Percentiles rank a stretch among this genome's conserved stretches.
Evolutionary conservation across 768 basidiomycete genomes (phyloP).

Genomic region (Rhodotorula toruloides): DNA sequence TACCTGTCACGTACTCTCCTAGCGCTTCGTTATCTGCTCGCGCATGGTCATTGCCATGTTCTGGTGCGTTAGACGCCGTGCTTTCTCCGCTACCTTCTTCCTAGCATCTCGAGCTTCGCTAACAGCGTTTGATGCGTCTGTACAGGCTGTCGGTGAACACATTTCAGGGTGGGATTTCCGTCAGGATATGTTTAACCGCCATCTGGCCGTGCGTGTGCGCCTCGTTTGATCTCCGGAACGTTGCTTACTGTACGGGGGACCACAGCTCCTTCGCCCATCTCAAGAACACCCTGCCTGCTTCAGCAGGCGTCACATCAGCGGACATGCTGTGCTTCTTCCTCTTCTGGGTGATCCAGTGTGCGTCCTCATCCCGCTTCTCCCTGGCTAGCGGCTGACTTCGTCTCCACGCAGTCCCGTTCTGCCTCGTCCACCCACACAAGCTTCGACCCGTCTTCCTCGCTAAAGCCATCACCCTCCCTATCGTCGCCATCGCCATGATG

Average conservation of each 20-base stretch:
- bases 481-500: constrained; percentile 33
- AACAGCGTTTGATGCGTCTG: neutral
- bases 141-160: neutral
- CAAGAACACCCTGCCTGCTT: constrained; percentile 26
- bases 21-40: constrained; percentile 26
- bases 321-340: constrained; percentile 37
- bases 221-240: too few relatives aligned
- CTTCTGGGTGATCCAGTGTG: constrained; percentile 9
- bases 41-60: constrained; percentile 33
- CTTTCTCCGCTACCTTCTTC: neutral
- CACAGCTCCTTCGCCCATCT: constrained; percentile 28
- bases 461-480: constrained; percentile 29
- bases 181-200: constrained; percentile 28
- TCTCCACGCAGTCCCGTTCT: constrained; percentile 14
- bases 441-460: constrained; percentile 35
- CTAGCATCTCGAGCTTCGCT: neutral
- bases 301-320: constrained; percentile 19
- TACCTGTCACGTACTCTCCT: too few relatives aligned
- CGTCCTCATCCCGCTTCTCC: neutral
- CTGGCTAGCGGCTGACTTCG: neutral
- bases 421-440: constrained; percentile 28
- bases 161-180: constrained; percentile 21
- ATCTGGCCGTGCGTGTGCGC: too few relatives aligned
- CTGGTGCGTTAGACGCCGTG: constrained; percentile 10
- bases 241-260: too few relatives aligned